Evolutionary conservation across 1,284 basidiomycete genomes (phyloP).

Genomic region (Tilletiaria anomala): DNA sequence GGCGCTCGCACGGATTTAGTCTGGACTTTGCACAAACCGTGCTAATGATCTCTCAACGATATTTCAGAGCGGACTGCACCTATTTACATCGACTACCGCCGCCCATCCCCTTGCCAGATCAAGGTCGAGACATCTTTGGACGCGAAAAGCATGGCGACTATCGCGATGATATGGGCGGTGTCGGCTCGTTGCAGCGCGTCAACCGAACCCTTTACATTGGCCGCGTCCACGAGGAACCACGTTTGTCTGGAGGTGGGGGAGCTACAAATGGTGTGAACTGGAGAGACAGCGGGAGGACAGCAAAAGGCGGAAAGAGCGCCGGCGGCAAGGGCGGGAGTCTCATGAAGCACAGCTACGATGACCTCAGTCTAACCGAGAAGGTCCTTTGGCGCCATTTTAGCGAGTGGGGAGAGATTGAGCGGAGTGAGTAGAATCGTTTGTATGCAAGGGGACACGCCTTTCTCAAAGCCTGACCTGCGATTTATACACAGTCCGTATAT

Average conservation of each 20-base stretch:
- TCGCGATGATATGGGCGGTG: constrained; percentile 98
- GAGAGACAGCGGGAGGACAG: constrained; percentile 21
- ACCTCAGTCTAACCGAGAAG: constrained; percentile 13
- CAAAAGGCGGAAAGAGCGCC: constrained; percentile 18
- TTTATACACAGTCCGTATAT: constrained; percentile 55
- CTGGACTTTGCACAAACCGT: not conserved
- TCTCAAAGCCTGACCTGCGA: not conserved
- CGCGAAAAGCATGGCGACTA: constrained; percentile 95
- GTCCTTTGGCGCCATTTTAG: constrained; percentile 57
- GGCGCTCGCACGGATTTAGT: constrained; percentile 6
- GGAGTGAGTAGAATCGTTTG: constrained; percentile 19
- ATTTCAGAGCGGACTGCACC: constrained; percentile 67
- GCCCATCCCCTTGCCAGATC: constrained; percentile 60
- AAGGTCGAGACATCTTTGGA: constrained; percentile 89
- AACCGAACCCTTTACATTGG: constrained; percentile 93
- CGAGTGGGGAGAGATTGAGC: constrained; percentile 92
- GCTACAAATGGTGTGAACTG: constrained; percentile 9
- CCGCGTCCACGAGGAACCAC: constrained; percentile 48
- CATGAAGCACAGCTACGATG: constrained; percentile 4
- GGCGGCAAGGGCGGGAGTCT: too few species aligned
- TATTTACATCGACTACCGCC: constrained; percentile 66
- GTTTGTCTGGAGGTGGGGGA: constrained; percentile 10
- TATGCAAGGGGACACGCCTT: not conserved
- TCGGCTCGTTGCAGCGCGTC: constrained; percentile 81
- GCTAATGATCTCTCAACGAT: not conserved